A percentile compares a stretch with the other conserved stretches of the same genome.
phyloP scores from a whole-genome alignment of 129 eudicot genomes.

The Kitagawia praeruptora region DNA sequence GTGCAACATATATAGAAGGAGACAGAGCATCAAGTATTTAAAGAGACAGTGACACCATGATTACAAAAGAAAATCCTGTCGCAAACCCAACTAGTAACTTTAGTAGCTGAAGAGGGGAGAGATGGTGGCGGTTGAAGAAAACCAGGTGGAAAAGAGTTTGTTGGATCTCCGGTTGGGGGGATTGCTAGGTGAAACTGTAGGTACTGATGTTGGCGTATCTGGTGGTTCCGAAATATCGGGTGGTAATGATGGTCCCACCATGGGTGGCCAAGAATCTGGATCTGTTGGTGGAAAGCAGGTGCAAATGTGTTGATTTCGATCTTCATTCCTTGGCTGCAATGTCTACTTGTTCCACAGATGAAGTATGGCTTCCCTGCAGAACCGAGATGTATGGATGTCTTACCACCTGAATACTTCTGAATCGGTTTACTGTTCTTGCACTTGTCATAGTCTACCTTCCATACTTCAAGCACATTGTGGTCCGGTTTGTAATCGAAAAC shows the following conservation, averaged over 20 bases:
- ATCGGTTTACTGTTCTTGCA: conserved; percentile 36
- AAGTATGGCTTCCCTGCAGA: conserved; percentile 58
- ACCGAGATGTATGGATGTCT: conserved; percentile 32
- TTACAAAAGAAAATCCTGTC: conserved; percentile 20
- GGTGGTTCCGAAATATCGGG: conserved; percentile 1
- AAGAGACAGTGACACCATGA: conserved; percentile 23
- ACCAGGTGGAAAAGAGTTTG: conserved; percentile 13
- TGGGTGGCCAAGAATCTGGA: conserved; percentile 20
- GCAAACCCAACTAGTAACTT: conserved; percentile 5
- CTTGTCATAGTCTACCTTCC: conserved; percentile 36
- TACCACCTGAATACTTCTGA: conserved; percentile 21
- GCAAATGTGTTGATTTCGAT: conserved; percentile 37
- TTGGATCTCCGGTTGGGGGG: conserved; percentile 11
- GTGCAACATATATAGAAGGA: neutral
- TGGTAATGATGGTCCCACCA: conserved; percentile 14
- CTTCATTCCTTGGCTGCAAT: conserved; percentile 75
- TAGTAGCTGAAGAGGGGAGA: conserved; percentile 25
- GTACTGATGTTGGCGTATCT: neutral
- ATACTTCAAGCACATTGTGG: conserved; percentile 55
- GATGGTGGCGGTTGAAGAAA: conserved; percentile 16
- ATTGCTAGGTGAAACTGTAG: conserved; percentile 5
- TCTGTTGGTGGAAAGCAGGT: conserved; percentile 25
- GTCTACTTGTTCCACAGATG: conserved; percentile 59
- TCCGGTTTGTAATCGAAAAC: conserved; percentile 37
- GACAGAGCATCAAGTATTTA: neutral